phyloP scores from a whole-genome alignment of 306 rosid species.

The Adenanthera pavonina region DNA sequence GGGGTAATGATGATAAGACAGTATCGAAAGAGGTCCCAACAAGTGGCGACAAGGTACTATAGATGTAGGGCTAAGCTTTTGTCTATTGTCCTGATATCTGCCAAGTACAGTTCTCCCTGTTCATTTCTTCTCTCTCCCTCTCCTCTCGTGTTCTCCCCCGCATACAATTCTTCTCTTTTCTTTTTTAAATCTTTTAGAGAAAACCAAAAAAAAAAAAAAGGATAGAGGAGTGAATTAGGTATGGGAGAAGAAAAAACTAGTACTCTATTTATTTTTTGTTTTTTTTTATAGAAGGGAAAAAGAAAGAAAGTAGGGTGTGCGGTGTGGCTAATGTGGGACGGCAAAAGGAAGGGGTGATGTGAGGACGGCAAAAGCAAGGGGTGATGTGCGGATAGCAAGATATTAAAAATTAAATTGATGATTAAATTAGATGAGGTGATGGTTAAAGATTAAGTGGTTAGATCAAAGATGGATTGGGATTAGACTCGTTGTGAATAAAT shows the following conservation, averaged over 20 bases:
- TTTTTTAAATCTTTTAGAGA: no score
- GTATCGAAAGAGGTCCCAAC: neutral
- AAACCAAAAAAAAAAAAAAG: no score
- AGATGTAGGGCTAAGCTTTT: neutral
- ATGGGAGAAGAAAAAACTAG: neutral
- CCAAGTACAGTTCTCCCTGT: neutral
- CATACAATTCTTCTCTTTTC: neutral
- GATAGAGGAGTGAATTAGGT: neutral
- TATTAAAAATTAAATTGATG: no score
- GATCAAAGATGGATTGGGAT: no score
- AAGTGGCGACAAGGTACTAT: neutral
- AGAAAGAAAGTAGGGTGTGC: neutral
- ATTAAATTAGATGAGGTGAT: no score
- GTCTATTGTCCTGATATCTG: neutral
- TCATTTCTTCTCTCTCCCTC: neutral
- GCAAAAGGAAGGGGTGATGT: neutral
- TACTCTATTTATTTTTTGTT: no score
- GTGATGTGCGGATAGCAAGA: neutral
- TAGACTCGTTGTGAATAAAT: no score
- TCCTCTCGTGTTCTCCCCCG: neutral
- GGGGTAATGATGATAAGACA: slow-evolving; percentile 7
- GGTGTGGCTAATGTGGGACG: neutral
- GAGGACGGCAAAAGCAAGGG: neutral
- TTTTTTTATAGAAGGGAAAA: neutral
- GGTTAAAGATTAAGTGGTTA: no score